Percentiles rank a stretch among this genome's conserved stretches.
These are phyloP conservation scores for Tricharina praecox DNA, from an alignment of 495 filamentous ascomycete species.

Conservation along the genomic window DNA sequence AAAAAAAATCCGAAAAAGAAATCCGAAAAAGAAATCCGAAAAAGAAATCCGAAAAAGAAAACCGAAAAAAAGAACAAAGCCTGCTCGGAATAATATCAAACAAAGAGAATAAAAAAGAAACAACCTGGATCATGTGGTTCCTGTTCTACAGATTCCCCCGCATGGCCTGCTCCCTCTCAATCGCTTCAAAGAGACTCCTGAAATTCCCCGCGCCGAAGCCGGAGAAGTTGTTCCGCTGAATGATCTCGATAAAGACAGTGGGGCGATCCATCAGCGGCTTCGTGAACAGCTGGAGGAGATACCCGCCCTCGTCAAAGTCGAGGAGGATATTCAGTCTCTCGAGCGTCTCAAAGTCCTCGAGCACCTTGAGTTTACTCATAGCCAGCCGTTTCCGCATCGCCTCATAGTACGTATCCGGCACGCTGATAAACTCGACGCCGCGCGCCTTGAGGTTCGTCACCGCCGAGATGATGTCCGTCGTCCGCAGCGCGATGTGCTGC, in stretches of 20 bases:
- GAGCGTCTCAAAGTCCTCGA: constrained; percentile 61
- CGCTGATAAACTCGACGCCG: constrained; percentile 76
- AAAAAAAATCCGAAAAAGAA: too few species aligned
- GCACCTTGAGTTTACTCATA: constrained; percentile 35
- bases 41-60: too few species aligned
- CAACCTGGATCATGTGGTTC: not conserved
- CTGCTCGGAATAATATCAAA: not conserved
- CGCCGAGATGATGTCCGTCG: constrained; percentile 54
- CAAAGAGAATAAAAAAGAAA: not conserved
- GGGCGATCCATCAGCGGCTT: constrained; percentile 85
- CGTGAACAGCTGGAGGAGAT: constrained; percentile 72
- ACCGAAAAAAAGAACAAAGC: not conserved
- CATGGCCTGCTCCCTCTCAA: constrained; percentile 73
- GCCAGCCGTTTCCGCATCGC: constrained; percentile 51
- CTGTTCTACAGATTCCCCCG: constrained; percentile 51
- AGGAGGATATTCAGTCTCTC: constrained; percentile 64
- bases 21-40: too few species aligned
- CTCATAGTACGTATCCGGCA: constrained; percentile 70
- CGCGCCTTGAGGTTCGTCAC: constrained; percentile 58
- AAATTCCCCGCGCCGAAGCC: constrained; percentile 94
- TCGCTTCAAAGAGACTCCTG: constrained; percentile 80
- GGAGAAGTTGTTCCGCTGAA: constrained; percentile 68
- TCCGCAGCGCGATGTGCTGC: constrained; percentile 78
- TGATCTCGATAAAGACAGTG: constrained; percentile 88
- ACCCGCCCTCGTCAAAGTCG: constrained; percentile 81